Percentiles rank a stretch among this genome's conserved stretches.
Evolutionary conservation across 371 early-diverging fungal genomes (phyloP).

Genomic region (Choanephora cucurbitarum): DNA sequence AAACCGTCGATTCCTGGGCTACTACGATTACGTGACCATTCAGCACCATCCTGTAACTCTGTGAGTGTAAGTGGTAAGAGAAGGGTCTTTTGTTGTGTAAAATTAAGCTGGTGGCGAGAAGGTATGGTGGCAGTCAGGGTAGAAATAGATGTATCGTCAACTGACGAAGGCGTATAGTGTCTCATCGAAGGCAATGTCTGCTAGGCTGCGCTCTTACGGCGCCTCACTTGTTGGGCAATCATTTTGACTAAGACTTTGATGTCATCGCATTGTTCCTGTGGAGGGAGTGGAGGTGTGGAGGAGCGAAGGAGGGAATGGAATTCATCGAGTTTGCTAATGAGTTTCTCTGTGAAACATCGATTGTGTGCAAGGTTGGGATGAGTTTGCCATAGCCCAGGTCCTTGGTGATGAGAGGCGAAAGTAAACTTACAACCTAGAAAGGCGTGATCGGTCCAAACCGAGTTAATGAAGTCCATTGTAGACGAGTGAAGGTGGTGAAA

Average conservation of each 20-base stretch:
- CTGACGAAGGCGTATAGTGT: not conserved
- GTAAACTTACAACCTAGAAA: not conserved
- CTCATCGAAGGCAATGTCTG: not conserved
- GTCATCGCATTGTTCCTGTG: slow-evolving; percentile 2
- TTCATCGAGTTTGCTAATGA: not conserved
- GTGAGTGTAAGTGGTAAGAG: not conserved
- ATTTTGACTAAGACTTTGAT: not conserved
- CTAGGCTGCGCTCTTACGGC: not conserved
- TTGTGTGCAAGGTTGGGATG: slow-evolving; percentile 4
- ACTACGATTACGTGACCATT: not conserved
- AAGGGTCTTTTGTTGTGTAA: accelerated
- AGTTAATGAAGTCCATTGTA: too few species aligned
- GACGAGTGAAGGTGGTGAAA: slow-evolving; percentile 2
- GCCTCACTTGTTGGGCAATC: not conserved
- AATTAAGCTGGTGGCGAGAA: not conserved
- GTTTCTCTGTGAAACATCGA: not conserved
- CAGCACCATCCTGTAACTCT: not conserved
- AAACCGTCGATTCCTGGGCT: slow-evolving; percentile 15
- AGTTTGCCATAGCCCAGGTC: not conserved
- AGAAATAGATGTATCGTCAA: not conserved
- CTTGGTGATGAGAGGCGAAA: not conserved
- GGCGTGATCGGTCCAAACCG: slow-evolving; percentile 16
- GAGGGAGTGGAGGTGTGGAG: not conserved
- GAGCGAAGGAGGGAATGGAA: not conserved
- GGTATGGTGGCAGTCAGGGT: not conserved